A percentile compares a stretch with the other conserved stretches of the same genome.
These are phyloP conservation scores for Taphrina sp. DNA, from an alignment of 1,139 yeast genomes.

Conservation along the genomic window DNA sequence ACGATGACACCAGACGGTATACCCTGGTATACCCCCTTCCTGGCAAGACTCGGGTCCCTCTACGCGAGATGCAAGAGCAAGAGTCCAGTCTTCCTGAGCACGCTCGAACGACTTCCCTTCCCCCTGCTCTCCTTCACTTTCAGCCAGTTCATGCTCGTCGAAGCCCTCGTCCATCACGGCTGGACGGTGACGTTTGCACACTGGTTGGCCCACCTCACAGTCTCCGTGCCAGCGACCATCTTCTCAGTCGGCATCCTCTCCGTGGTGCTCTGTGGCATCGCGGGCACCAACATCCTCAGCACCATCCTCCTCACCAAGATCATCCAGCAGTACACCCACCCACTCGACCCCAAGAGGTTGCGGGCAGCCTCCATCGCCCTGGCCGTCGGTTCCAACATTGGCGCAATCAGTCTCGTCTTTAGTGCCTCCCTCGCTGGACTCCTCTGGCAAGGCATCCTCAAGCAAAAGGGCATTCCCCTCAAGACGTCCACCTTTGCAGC, in stretches of 20 bases:
- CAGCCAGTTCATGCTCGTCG: conserved; percentile 32
- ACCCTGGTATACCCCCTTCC: not conserved
- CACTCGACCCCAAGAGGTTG: conserved; percentile 1
- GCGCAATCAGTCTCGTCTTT: conserved; percentile 27
- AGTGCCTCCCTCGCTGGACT: conserved; percentile 33
- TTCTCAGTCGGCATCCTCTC: conserved; percentile 28
- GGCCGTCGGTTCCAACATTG: conserved; percentile 29
- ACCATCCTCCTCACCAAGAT: conserved; percentile 30
- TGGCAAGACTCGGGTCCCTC: not conserved
- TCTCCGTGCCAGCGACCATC: conserved; percentile 18
- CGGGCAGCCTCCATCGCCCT: conserved; percentile 26
- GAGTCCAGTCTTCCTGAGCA: conserved; percentile 25
- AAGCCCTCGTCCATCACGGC: conserved; percentile 30
- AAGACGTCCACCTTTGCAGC: conserved; percentile 19
- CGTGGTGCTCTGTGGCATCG: conserved; percentile 27
- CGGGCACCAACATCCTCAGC: conserved; percentile 31
- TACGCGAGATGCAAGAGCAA: not conserved
- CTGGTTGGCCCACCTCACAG: conserved; percentile 19
- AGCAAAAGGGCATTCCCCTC: conserved; percentile 24
- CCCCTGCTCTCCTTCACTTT: conserved; percentile 30
- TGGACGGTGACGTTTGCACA: conserved; percentile 31
- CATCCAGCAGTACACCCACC: conserved; percentile 14
- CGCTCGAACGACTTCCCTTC: conserved; percentile 29
- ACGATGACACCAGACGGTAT: not conserved
- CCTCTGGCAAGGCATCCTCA: conserved; percentile 27